Conservation (phyloP, 352 stramenopile species). For the Thalassiosira mediterranea region DNA sequence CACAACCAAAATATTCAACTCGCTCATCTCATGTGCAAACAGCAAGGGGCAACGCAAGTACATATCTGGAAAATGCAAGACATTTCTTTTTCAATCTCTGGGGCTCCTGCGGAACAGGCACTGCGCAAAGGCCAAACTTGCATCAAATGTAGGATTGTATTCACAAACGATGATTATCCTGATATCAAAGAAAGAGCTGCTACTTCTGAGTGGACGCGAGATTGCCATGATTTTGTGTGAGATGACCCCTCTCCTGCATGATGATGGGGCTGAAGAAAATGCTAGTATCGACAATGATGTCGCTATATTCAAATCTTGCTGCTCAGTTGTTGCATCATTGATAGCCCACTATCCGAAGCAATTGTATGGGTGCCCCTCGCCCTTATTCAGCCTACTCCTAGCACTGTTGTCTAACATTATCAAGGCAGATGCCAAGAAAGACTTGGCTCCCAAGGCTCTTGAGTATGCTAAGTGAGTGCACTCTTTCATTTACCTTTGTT, state of each 20-base stretch:
- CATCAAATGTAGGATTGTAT: slow-evolving; percentile 35
- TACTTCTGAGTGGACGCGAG: slow-evolving; percentile 62
- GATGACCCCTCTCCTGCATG: slow-evolving; percentile 47
- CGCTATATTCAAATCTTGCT: slow-evolving; percentile 57
- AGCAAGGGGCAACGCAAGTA: slow-evolving; percentile 34
- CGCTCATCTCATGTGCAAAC: slow-evolving; percentile 43
- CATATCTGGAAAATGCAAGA: slow-evolving; percentile 24
- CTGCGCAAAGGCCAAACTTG: background rate
- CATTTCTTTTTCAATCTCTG: slow-evolving; percentile 40
- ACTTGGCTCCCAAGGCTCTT: slow-evolving; percentile 24
- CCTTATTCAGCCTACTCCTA: slow-evolving; percentile 52
- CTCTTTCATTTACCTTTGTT: background rate
- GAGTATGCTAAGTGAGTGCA: slow-evolving; percentile 53
- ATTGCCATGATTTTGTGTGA: slow-evolving; percentile 66
- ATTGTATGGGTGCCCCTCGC: slow-evolving; percentile 66
- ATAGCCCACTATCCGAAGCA: slow-evolving; percentile 76
- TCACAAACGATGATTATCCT: slow-evolving; percentile 50
- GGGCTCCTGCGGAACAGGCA: slow-evolving; percentile 22
- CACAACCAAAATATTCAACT: slow-evolving; percentile 38
- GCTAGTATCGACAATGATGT: slow-evolving; percentile 14
- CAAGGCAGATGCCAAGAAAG: slow-evolving; percentile 31
- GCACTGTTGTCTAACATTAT: slow-evolving; percentile 54
- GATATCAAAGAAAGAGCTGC: slow-evolving; percentile 62
- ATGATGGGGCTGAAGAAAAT: slow-evolving; percentile 21
- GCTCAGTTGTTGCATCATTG: slow-evolving; percentile 60